Evolutionary conservation across 73 alveolate species (phyloP).

Genomic region (Tetrahymena malaccensis): DNA sequence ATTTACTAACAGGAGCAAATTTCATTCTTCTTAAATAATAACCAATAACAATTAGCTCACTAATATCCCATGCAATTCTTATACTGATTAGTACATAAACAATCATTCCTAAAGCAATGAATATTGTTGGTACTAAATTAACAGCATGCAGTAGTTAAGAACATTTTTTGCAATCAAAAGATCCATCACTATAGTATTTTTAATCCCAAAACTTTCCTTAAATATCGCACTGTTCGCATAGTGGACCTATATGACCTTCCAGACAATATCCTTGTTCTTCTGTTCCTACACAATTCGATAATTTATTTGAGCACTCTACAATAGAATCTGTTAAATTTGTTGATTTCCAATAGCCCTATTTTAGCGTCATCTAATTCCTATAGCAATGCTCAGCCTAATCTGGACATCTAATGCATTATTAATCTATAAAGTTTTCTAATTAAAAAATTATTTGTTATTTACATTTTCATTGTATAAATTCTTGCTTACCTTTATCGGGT

Average conservation of each 20-base stretch:
- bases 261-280: not conserved
- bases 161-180: slow-evolving; percentile 11
- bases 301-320: not conserved
- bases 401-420: not conserved
- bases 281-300: slow-evolving; percentile 6
- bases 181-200: not conserved
- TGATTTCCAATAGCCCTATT: slow-evolving; percentile 18
- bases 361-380: not conserved
- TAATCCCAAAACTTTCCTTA: not conserved
- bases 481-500: not conserved
- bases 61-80: not conserved
- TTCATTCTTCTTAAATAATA: not conserved
- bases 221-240: slow-evolving; percentile 30
- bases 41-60: not conserved
- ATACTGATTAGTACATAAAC: not conserved
- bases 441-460: not conserved
- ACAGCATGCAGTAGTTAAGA: not conserved
- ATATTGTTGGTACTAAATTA: not conserved
- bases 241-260: slow-evolving; percentile 20
- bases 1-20: not conserved
- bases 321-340: not conserved
- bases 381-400: not conserved
- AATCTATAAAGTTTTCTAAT: not conserved
- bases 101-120: not conserved
- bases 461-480: not conserved